Base-by-base conservation (phyloP, 2,329 filamentous ascomycete species). In the Emericellopsis atlantica region DNA sequence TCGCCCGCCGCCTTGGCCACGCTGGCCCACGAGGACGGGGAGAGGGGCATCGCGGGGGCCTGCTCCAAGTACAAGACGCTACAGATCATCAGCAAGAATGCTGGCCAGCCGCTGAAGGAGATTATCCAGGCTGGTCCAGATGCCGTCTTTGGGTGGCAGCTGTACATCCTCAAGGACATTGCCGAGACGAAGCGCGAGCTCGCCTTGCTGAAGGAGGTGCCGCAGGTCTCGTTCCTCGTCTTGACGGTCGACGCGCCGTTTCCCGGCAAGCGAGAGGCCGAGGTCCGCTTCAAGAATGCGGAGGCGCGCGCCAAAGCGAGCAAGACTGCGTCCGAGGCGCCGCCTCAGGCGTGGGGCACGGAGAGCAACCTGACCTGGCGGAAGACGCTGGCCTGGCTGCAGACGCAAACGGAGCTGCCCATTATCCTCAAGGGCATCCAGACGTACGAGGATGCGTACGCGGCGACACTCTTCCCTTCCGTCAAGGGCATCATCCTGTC, bases 191-290 rank as follows among this genome's bases (percentile, higher is more conserved):
- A 50, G 40, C 40, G 38, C 9, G 49, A 46, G 0, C 32, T 51
- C 22, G 46, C 45, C 2, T 44, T 87, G 67, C 87, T 77, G 53
- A 79, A 85, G 51, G 72, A 74, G 2, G 83, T 87, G 68, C 64
- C 88, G 32, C 70, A 70, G 21, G 85, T 74, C 15, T 39, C 72
- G 71, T 48, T 72, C 69, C 40, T 79, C n/a, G 71, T 77, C 44
- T 57, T 79, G 4, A 80, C 75, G 0, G 64, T 79, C 5, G 75
- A 79, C 51, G 66, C 71, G 0, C 72, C 74, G 0, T 65, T 76
- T 8, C 62, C 69, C 1, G 74, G 74, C 0, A 79, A 79, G 52
- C 58, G 71, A 29, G 66, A 69, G 46, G 62, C 60, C 5, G 59
- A 66, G 43, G 59, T 64, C 52, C 54, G 69, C 55, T 52, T 70